These are phyloP conservation scores for Fraxinus platypoda DNA, from an alignment of 305 asterid genomes.

Conservation along the genomic window DNA sequence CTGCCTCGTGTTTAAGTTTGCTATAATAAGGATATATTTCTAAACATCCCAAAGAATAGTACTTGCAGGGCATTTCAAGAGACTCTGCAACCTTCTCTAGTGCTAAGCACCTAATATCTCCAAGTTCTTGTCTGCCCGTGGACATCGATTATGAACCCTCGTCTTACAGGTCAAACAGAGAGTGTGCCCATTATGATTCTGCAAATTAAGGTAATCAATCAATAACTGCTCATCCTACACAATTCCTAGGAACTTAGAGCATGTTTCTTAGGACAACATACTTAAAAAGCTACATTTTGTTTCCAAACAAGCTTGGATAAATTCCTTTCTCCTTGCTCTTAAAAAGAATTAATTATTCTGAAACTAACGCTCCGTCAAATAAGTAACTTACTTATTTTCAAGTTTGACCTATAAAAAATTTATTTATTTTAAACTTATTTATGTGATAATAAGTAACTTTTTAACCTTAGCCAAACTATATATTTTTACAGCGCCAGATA, in stretches of 20 bases:
- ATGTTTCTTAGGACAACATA: not conserved
- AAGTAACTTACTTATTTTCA: not conserved
- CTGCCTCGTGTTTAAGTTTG: slow-evolving; percentile 58
- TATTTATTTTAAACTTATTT: too few species aligned
- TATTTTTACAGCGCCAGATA: not conserved
- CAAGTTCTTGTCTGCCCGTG: slow-evolving; percentile 69
- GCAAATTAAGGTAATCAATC: slow-evolving; percentile 17
- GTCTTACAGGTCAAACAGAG: slow-evolving; percentile 65
- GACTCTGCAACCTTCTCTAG: slow-evolving; percentile 65
- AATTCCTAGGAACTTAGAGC: not conserved
- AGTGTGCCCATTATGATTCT: slow-evolving; percentile 72
- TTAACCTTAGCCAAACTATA: not conserved
- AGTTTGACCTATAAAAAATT: not conserved
- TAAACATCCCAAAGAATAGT: slow-evolving; percentile 46
- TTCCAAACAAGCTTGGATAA: not conserved
- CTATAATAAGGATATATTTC: slow-evolving; percentile 61
- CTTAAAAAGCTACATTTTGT: not conserved
- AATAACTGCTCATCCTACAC: slow-evolving; percentile 12
- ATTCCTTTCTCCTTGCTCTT: not conserved
- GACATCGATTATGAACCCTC: slow-evolving; percentile 63
- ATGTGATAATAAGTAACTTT: not conserved
- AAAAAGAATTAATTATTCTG: not conserved
- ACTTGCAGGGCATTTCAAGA: slow-evolving; percentile 56
- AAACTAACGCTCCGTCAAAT: not conserved
- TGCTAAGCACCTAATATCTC: slow-evolving; percentile 64